phyloP scores from a whole-genome alignment of 164 flowering plant genomes.

The Sextonia rubra region DNA sequence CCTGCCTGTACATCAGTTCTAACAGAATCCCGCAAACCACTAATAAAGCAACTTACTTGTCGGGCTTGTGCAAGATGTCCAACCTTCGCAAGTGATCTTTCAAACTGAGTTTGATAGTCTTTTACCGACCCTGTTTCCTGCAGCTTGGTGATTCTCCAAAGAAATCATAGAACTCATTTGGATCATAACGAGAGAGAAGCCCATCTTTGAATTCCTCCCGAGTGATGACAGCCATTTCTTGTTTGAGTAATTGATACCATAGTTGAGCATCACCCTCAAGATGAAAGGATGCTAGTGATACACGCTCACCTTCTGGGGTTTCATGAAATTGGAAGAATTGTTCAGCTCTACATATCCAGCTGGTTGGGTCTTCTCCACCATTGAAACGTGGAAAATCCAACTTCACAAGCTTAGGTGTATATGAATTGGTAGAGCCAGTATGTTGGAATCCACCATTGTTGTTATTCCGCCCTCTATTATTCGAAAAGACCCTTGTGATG shows the following conservation, averaged over 20 bases:
- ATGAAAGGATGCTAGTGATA: not conserved
- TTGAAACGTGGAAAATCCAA: too few relatives aligned
- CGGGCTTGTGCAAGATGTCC: not conserved
- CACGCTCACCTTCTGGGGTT: not conserved
- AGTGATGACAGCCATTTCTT: not conserved
- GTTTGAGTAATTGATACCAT: not conserved
- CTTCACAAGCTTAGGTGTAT: too few relatives aligned
- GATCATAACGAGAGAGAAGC: not conserved
- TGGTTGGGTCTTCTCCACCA: too few relatives aligned
- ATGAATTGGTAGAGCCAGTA: too few relatives aligned
- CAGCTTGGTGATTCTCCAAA: not conserved
- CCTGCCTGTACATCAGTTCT: not conserved
- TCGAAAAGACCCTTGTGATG: too few relatives aligned
- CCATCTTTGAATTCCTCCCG: conserved; percentile 6
- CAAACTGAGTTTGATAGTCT: conserved; percentile 2
- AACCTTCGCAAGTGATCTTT: not conserved
- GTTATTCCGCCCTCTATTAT: too few relatives aligned
- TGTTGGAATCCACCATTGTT: too few relatives aligned
- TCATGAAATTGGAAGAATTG: conserved; percentile 2
- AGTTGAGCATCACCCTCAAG: too few relatives aligned
- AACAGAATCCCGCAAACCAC: not conserved
- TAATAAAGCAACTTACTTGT: not conserved
- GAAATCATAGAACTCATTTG: not conserved
- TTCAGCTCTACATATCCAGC: not conserved
- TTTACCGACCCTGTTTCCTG: not conserved